phyloP scores from a whole-genome alignment of 192 early-diverging fungal genomes.

The Pilaira anomala region DNA sequence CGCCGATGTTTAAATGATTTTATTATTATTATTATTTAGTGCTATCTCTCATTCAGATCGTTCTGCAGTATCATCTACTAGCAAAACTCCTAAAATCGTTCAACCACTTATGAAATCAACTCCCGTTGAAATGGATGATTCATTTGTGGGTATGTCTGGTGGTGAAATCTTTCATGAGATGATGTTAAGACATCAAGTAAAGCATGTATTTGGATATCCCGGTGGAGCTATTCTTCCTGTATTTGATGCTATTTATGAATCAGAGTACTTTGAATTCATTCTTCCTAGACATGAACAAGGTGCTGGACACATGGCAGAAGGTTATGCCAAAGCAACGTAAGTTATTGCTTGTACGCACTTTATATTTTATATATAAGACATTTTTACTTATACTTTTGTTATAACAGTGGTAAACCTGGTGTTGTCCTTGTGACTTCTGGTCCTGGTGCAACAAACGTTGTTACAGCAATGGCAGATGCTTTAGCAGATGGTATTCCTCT shows the following conservation, averaged over 20 bases:
- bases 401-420: constrained; percentile 69
- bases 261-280: constrained; percentile 93
- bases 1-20: no score
- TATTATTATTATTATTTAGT: no score
- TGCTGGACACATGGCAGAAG: constrained; percentile 98
- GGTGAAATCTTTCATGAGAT: constrained; percentile 99
- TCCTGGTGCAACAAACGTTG: constrained; percentile 96
- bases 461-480: constrained; percentile 98
- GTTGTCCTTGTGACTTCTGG: constrained; percentile 83
- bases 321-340: constrained; percentile 87
- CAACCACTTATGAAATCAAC: constrained; percentile 4
- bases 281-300: constrained; percentile 98
- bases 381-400: constrained; percentile 19
- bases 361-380: background rate
- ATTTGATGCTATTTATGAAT: constrained; percentile 97
- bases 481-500: constrained; percentile 91
- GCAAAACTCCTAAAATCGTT: background rate
- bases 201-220: constrained; percentile 96
- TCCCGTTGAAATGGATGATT: constrained; percentile 55
- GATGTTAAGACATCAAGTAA: constrained; percentile 92
- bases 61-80: background rate
- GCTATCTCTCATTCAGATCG: constrained; percentile 5
- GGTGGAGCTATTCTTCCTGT: constrained; percentile 98
- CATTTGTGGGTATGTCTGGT: constrained; percentile 94
- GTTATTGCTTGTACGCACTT: constrained; percentile 11